These are phyloP conservation scores for Cadophora sp. DNA, from an alignment of 2,329 filamentous ascomycete species.

Conservation along the genomic window DNA sequence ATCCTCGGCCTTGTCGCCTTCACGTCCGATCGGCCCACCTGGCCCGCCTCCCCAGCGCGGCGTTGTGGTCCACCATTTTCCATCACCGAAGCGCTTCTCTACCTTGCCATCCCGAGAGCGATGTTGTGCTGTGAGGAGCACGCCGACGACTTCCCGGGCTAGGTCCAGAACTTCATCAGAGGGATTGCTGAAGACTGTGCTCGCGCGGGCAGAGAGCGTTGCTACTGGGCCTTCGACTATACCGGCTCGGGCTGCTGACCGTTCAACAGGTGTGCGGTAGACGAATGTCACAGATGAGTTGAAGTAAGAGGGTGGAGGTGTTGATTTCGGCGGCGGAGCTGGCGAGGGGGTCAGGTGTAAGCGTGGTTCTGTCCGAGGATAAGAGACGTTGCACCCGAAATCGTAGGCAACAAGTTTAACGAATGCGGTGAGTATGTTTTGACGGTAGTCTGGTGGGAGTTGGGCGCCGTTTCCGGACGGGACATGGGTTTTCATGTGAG, in stretches of 20 bases:
- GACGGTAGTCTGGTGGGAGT: conserved; percentile 65
- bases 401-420: conserved; percentile 70
- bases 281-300: conserved; percentile 65
- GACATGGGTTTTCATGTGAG: conserved; percentile 31
- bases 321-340: conserved; percentile 12
- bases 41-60: conserved; percentile 68
- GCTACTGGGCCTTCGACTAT: conserved; percentile 67
- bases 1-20: conserved; percentile 48
- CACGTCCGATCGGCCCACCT: conserved; percentile 67
- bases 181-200: conserved; percentile 57
- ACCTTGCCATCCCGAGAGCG: conserved; percentile 62
- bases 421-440: conserved; percentile 63
- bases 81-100: conserved; percentile 63
- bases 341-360: conserved; percentile 54
- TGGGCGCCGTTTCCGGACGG: conserved; percentile 58
- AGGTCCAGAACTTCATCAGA: conserved; percentile 68
- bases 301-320: conserved; percentile 53
- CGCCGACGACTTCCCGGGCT: conserved; percentile 64
- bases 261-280: conserved; percentile 64
- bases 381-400: conserved; percentile 66
- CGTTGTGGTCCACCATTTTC: conserved; percentile 66
- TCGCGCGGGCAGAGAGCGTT: conserved; percentile 63
- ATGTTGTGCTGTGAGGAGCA: conserved; percentile 68
- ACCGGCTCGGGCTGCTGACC: conserved; percentile 64
- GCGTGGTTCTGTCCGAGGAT: conserved; percentile 63